Evolutionary conservation across 148 eudicot genomes (phyloP).

Genomic region (Dianthus caryophyllus): DNA sequence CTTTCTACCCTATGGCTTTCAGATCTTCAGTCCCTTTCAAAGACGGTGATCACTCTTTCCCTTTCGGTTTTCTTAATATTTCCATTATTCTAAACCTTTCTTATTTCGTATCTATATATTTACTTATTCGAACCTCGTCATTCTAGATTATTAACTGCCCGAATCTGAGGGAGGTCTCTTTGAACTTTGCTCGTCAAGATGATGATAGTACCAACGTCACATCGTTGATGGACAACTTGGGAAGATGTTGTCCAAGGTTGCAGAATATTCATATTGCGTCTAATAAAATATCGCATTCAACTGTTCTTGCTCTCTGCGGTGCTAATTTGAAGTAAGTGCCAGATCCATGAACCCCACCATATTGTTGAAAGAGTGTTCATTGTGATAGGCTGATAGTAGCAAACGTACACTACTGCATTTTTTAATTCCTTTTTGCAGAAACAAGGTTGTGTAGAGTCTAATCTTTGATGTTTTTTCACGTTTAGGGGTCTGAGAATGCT

Average conservation of each 20-base stretch:
- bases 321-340: slow-evolving; percentile 67
- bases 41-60: slow-evolving; percentile 52
- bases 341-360: not conserved
- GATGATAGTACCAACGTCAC: slow-evolving; percentile 70
- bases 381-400: not conserved
- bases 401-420: not conserved
- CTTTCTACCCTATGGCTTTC: slow-evolving; percentile 87
- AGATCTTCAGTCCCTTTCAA: slow-evolving; percentile 76
- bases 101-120: not conserved
- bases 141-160: slow-evolving; percentile 78
- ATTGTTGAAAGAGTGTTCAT: not conserved
- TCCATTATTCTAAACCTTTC: not conserved
- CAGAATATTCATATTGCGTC: slow-evolving; percentile 86
- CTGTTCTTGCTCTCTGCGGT: slow-evolving; percentile 77
- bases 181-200: slow-evolving; percentile 67
- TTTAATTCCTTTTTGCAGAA: not conserved
- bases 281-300: slow-evolving; percentile 55
- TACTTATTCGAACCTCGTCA: slow-evolving; percentile 15
- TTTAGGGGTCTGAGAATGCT: slow-evolving; percentile 86
- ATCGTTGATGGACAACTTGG: slow-evolving; percentile 61
- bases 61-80: not conserved
- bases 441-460: not conserved
- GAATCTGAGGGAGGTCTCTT: slow-evolving; percentile 67
- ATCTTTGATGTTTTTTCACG: slow-evolving; percentile 5
- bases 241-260: slow-evolving; percentile 71